Evolutionary conservation across 148 eudicot species (phyloP).

Genomic region (Chenopodium album): DNA sequence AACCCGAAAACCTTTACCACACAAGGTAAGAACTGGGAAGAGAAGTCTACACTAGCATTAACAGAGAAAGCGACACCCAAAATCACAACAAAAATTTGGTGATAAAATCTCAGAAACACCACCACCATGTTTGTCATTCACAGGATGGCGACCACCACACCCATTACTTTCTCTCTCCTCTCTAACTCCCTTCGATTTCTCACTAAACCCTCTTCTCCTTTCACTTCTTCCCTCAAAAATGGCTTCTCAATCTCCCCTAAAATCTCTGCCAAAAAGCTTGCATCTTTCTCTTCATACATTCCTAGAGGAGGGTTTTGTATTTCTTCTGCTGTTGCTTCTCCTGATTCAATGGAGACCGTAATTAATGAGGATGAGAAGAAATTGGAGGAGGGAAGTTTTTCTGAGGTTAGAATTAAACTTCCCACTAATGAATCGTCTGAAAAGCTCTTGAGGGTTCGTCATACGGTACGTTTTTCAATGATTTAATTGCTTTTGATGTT

Average conservation of each 20-base stretch:
- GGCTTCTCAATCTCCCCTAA: conserved; percentile 27
- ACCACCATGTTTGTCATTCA: conserved; percentile 41
- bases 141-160: conserved; percentile 40
- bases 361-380: conserved; percentile 19
- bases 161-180: conserved; percentile 41
- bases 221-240: conserved; percentile 19
- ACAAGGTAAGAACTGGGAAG: too few species aligned
- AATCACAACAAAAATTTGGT: neutral
- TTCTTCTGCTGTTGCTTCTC: conserved; percentile 40
- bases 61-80: conserved; percentile 1
- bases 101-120: neutral
- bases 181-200: conserved; percentile 37
- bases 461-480: conserved; percentile 51
- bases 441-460: conserved; percentile 71
- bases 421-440: conserved; percentile 81
- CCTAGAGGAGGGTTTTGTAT: conserved; percentile 32
- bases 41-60: neutral
- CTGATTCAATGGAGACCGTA: conserved; percentile 30
- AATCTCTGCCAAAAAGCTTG: conserved; percentile 2
- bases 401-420: conserved; percentile 47
- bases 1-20: too few species aligned
- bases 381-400: conserved; percentile 24
- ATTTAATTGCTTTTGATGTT: neutral
- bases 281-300: conserved; percentile 22
- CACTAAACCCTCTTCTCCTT: conserved; percentile 28